These are phyloP conservation scores for Lactifluus pinguis DNA, from an alignment of 768 basidiomycete genomes.

Conservation along the genomic window DNA sequence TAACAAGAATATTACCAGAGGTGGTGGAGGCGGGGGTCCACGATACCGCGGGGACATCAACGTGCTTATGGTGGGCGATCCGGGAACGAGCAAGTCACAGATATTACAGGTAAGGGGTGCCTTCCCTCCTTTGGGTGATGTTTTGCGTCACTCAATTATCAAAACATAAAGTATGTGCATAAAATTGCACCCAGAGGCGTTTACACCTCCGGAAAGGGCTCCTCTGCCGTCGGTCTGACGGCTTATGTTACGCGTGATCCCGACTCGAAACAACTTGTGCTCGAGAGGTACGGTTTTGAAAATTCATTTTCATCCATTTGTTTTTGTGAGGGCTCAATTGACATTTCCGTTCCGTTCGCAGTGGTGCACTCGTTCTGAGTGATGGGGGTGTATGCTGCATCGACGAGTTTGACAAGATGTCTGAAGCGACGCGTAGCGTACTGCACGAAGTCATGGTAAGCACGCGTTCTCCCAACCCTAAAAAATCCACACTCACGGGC, in stretches of 20 bases:
- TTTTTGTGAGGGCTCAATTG: no score
- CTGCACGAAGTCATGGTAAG: slow-evolving; percentile 97
- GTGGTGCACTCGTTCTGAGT: slow-evolving; percentile 88
- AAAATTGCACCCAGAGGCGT: slow-evolving; percentile 98
- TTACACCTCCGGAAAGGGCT: slow-evolving; percentile 96
- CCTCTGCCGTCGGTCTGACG: slow-evolving; percentile 96
- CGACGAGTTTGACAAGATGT: slow-evolving; percentile 99
- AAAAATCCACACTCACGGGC: neutral
- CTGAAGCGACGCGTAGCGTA: slow-evolving; percentile 91
- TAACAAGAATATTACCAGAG: slow-evolving; percentile 87
- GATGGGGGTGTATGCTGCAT: slow-evolving; percentile 98
- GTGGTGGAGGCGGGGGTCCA: slow-evolving; percentile 93
- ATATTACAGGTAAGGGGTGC: slow-evolving; percentile 66
- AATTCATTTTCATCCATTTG: neutral
- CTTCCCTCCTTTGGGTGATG: neutral
- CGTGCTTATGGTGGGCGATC: slow-evolving; percentile 93
- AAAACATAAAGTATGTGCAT: slow-evolving; percentile 74
- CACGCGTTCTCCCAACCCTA: neutral
- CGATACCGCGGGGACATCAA: slow-evolving; percentile 98
- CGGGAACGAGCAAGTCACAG: slow-evolving; percentile 94
- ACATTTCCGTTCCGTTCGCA: slow-evolving; percentile 24
- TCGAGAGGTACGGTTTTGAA: slow-evolving; percentile 69
- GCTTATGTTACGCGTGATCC: slow-evolving; percentile 98
- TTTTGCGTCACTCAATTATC: neutral
- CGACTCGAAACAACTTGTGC: slow-evolving; percentile 94